Conservation (phyloP, 257 asterid species). For the Ballota nigra region DNA sequence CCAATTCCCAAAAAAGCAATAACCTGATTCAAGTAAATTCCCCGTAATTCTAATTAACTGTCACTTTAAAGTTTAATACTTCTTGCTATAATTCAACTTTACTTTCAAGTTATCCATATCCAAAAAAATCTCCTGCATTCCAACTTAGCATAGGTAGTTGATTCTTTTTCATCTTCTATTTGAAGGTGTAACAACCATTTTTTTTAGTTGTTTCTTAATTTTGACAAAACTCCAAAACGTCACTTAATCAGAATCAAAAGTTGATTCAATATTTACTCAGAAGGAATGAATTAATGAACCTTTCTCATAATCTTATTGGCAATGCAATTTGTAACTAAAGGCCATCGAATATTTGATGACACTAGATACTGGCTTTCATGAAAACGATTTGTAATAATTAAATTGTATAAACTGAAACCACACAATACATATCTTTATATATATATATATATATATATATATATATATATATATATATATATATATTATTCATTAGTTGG, state of each 20-base stretch:
- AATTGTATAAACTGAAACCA: no score
- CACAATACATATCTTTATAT: no score
- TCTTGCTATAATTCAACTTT: not conserved
- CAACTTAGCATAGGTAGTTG: not conserved
- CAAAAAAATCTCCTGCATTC: not conserved
- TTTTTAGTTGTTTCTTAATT: not conserved
- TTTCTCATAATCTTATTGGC: not conserved
- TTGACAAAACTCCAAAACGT: not conserved
- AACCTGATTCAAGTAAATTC: not conserved
- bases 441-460: no score
- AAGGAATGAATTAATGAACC: not conserved
- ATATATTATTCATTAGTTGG: no score
- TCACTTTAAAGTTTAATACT: not conserved
- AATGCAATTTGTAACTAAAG: not conserved
- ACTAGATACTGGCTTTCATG: no score
- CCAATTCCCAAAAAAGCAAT: not conserved
- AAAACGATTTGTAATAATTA: no score
- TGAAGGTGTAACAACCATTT: no score
- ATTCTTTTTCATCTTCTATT: no score
- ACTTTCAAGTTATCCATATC: not conserved
- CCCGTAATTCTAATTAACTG: not conserved
- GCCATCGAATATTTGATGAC: no score
- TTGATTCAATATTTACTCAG: no score
- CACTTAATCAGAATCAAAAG: no score
- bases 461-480: no score